Conservation (phyloP, 2,329 filamentous ascomycete genomes). For the Thermomyces lanuginosus region DNA sequence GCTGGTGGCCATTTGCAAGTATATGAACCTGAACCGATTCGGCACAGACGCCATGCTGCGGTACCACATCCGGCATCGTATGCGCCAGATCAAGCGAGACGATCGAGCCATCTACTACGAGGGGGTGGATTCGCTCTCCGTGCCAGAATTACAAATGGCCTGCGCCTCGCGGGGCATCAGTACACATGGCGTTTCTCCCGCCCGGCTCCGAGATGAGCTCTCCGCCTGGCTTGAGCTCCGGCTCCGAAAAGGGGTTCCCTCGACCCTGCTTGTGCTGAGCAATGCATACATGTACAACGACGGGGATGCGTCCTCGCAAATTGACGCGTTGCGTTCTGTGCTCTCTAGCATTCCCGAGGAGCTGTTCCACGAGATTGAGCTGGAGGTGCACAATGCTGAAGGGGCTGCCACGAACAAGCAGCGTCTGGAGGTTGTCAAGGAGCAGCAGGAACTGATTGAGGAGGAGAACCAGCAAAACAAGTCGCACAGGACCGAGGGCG, state of each 20-base stretch:
- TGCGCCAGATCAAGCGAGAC: conserved; percentile 98
- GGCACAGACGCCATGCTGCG: conserved; percentile 96
- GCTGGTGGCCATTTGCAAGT: conserved; percentile 91
- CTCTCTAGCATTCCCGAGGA: conserved; percentile 92
- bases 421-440: conserved; percentile 90
- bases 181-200: conserved; percentile 82
- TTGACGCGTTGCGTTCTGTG: conserved; percentile 83
- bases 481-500: conserved; percentile 57
- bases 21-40: conserved; percentile 95
- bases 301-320: conserved; percentile 67
- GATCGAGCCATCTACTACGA: conserved; percentile 89
- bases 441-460: conserved; percentile 94
- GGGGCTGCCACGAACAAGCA: conserved; percentile 98
- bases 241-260: conserved; percentile 87
- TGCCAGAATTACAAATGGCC: conserved; percentile 79
- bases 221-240: conserved; percentile 89
- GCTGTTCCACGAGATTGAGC: conserved; percentile 97
- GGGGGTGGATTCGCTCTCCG: conserved; percentile 83
- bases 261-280: conserved; percentile 83
- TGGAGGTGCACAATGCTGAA: conserved; percentile 92
- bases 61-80: conserved; percentile 90
- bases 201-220: conserved; percentile 71
- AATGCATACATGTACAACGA: conserved; percentile 98
- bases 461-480: conserved; percentile 91
- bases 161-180: conserved; percentile 83